A percentile compares a stretch with the other conserved stretches of the same genome.
These are phyloP conservation scores for Hypoxylon perforatum DNA, from an alignment of 495 filamentous ascomycete species.

Conservation along the genomic window DNA sequence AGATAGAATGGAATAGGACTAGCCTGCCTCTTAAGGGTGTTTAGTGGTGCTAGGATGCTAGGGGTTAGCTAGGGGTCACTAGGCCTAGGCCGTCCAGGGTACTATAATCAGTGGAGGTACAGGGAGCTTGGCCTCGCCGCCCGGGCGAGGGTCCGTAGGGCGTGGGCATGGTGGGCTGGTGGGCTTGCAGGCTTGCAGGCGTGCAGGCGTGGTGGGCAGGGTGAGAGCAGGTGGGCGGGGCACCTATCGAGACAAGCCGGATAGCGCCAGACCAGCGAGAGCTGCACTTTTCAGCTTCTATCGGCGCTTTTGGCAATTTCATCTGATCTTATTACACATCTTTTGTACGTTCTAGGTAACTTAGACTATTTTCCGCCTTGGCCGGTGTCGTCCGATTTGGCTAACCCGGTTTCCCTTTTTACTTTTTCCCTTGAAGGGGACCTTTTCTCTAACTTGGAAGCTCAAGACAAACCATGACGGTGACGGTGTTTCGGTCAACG, in stretches of 20 bases:
- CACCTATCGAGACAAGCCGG: too few relatives aligned
- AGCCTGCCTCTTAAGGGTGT: too few relatives aligned
- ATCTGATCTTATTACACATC: slow-evolving; percentile 33
- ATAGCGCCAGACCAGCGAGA: too few relatives aligned
- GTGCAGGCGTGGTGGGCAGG: too few relatives aligned
- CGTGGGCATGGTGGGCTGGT: too few relatives aligned
- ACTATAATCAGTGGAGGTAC: too few relatives aligned
- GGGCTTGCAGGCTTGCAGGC: too few relatives aligned
- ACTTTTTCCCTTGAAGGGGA: background rate
- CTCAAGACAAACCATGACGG: slow-evolving; percentile 32
- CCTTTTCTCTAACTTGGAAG: background rate
- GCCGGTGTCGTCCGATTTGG: slow-evolving; percentile 40
- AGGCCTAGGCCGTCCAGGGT: slow-evolving; percentile 5
- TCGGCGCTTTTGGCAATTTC: slow-evolving; percentile 39
- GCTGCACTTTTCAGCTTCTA: slow-evolving; percentile 43
- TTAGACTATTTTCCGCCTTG: slow-evolving; percentile 24
- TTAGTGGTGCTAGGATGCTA: too few relatives aligned
- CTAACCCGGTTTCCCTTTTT: slow-evolving; percentile 17
- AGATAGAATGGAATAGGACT: too few relatives aligned
- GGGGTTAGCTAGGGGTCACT: too few relatives aligned
- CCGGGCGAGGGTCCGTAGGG: background rate
- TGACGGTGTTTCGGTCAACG: slow-evolving; percentile 32
- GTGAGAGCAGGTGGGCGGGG: too few relatives aligned
- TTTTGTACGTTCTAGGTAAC: slow-evolving; percentile 37
- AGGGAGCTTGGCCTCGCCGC: slow-evolving; percentile 35